These are phyloP conservation scores for Fusarium robinianum DNA, from an alignment of 2,329 filamentous ascomycete genomes.

Conservation along the genomic window DNA sequence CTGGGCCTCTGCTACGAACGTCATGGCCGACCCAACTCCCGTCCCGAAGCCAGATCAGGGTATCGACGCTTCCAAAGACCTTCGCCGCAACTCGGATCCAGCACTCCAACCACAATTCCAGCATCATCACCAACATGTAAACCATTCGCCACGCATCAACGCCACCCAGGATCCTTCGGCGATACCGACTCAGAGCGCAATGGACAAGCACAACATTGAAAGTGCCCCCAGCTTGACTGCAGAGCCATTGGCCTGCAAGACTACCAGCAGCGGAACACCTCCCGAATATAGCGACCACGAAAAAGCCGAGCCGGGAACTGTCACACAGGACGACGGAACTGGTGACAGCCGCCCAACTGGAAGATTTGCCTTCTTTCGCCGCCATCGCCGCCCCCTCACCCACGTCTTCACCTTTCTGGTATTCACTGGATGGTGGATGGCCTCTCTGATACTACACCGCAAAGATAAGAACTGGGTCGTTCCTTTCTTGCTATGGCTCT, in stretches of 20 bases:
- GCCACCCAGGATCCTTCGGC: conserved; percentile 41
- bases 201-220: conserved; percentile 33
- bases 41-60: neutral
- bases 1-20: neutral
- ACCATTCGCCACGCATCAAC: conserved; percentile 46
- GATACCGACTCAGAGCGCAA: conserved; percentile 44
- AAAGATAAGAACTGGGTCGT: conserved; percentile 78
- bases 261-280: conserved; percentile 30
- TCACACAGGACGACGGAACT: conserved; percentile 38
- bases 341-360: conserved; percentile 22
- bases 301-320: conserved; percentile 42
- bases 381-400: conserved; percentile 50
- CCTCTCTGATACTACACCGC: conserved; percentile 72
- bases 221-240: conserved; percentile 5
- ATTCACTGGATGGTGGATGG: conserved; percentile 73
- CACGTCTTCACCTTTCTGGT: conserved; percentile 52
- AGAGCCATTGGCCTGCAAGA: conserved; percentile 11
- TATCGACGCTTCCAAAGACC: neutral
- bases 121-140: conserved; percentile 49
- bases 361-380: conserved; percentile 46
- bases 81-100: conserved; percentile 31
- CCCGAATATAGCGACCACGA: conserved; percentile 49
- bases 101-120: conserved; percentile 45
- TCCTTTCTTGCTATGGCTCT: conserved; percentile 81
- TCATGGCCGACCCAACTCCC: conserved; percentile 29